These are phyloP conservation scores for Scedosporium minutisporum DNA, from an alignment of 2,329 filamentous ascomycete genomes.

Conservation along the genomic window DNA sequence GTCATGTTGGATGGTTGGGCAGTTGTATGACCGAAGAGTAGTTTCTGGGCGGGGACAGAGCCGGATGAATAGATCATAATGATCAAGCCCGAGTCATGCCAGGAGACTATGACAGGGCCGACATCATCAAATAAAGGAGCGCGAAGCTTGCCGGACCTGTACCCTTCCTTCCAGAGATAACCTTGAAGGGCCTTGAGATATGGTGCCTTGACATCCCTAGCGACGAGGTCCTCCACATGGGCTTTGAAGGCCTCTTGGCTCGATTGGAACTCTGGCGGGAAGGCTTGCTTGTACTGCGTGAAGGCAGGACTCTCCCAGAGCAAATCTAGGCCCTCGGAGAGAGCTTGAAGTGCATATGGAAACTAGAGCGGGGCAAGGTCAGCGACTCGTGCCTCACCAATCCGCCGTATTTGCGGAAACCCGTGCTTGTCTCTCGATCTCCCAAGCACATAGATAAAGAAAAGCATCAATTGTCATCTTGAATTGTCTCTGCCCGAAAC, in stretches of 20 bases:
- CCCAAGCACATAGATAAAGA: not conserved
- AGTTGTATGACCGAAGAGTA: slow-evolving; percentile 62
- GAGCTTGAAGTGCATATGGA: slow-evolving; percentile 61
- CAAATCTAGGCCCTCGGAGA: slow-evolving; percentile 52
- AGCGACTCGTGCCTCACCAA: not conserved
- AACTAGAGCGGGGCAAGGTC: slow-evolving; percentile 42
- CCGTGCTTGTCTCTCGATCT: not conserved
- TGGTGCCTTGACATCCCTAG: slow-evolving; percentile 61
- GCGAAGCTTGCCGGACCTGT: slow-evolving; percentile 57
- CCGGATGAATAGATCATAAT: slow-evolving; percentile 77
- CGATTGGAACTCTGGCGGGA: slow-evolving; percentile 53
- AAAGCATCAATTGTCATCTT: too few species aligned
- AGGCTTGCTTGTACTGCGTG: slow-evolving; percentile 58
- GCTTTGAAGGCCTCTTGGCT: slow-evolving; percentile 50
- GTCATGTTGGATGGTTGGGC: slow-evolving; percentile 50
- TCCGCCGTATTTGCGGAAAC: not conserved
- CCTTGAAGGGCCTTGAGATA: slow-evolving; percentile 76
- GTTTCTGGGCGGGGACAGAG: slow-evolving; percentile 69
- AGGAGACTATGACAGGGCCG: slow-evolving; percentile 48
- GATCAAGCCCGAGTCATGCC: slow-evolving; percentile 43
- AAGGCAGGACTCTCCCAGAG: slow-evolving; percentile 61
- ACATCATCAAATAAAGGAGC: slow-evolving; percentile 71
- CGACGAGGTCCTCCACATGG: slow-evolving; percentile 62
- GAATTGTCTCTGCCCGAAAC: too few species aligned
- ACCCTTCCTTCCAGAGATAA: slow-evolving; percentile 68